A percentile compares a stretch with the other conserved stretches of the same genome.
These are phyloP conservation scores for Camellia sinensis DNA, from an alignment of 148 eudicot species.

Conservation along the genomic window DNA sequence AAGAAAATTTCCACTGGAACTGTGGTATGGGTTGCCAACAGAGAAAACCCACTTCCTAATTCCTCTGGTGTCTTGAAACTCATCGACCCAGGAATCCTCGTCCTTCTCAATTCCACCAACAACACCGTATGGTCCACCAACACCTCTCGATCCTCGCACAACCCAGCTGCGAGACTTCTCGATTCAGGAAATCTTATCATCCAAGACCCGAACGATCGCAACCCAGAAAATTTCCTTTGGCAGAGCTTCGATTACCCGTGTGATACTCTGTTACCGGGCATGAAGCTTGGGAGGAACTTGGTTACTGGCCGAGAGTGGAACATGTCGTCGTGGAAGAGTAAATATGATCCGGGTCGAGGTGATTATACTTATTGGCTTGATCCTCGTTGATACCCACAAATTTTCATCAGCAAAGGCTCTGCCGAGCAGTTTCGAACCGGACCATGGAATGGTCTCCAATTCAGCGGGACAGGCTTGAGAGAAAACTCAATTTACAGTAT, in stretches of 20 bases:
- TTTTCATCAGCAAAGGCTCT: not conserved
- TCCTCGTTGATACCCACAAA: not conserved
- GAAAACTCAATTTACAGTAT: not conserved
- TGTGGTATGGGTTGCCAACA: constrained; percentile 20
- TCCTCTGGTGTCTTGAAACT: constrained; percentile 11
- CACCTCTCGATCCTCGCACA: not conserved
- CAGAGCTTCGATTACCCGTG: constrained; percentile 22
- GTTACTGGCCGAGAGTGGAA: not conserved
- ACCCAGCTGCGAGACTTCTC: constrained; percentile 16
- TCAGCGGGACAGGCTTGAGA: not conserved
- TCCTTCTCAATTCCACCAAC: not conserved
- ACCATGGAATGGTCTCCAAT: not conserved
- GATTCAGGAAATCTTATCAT: constrained; percentile 22
- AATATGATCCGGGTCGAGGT: not conserved
- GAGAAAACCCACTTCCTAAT: constrained; percentile 4
- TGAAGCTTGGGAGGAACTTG: constrained; percentile 15
- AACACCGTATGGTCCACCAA: constrained; percentile 6
- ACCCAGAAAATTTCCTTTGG: constrained; percentile 15
- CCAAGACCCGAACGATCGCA: not conserved
- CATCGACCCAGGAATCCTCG: not conserved
- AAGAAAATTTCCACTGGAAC: constrained; percentile 5
- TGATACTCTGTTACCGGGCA: constrained; percentile 12
- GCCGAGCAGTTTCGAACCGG: not conserved
- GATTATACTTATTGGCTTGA: not conserved
- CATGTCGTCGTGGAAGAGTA: not conserved